A percentile compares a stretch with the other conserved stretches of the same genome.
Evolutionary conservation across 2,329 filamentous ascomycete genomes (phyloP).

Genomic region (Metarhizium album): DNA sequence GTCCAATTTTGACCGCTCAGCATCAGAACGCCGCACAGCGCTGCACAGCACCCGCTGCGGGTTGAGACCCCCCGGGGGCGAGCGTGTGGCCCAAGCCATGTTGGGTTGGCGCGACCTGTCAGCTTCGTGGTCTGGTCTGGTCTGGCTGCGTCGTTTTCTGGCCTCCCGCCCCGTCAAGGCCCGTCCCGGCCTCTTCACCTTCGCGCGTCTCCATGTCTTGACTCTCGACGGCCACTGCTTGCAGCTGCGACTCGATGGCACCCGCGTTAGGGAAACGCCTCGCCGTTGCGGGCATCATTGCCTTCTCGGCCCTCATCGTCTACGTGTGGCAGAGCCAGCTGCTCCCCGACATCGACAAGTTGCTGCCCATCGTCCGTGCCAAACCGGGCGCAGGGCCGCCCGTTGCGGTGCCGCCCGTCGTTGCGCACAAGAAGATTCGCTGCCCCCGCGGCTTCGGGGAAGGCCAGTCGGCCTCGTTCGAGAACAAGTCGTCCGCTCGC

Average conservation of each 20-base stretch:
- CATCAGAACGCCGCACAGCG: no score
- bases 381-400: not conserved
- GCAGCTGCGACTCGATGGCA: not conserved
- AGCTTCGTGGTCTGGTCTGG: no score
- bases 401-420: not conserved
- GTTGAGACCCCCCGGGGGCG: no score
- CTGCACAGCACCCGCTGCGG: no score
- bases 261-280: not conserved
- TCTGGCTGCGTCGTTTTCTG: no score
- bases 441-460: not conserved
- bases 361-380: not conserved
- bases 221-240: no score
- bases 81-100: no score
- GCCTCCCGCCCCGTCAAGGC: no score
- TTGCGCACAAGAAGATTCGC: not conserved
- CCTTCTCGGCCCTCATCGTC: not conserved
- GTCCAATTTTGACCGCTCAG: no score
- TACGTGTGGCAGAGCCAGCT: not conserved
- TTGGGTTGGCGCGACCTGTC: no score
- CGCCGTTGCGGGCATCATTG: not conserved
- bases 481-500: not conserved
- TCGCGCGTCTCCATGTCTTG: no score
- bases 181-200: no score
- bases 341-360: not conserved
- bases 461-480: not conserved